Evolutionary conservation across 768 basidiomycete species (phyloP).

Genomic region (Trametes cubensis): DNA sequence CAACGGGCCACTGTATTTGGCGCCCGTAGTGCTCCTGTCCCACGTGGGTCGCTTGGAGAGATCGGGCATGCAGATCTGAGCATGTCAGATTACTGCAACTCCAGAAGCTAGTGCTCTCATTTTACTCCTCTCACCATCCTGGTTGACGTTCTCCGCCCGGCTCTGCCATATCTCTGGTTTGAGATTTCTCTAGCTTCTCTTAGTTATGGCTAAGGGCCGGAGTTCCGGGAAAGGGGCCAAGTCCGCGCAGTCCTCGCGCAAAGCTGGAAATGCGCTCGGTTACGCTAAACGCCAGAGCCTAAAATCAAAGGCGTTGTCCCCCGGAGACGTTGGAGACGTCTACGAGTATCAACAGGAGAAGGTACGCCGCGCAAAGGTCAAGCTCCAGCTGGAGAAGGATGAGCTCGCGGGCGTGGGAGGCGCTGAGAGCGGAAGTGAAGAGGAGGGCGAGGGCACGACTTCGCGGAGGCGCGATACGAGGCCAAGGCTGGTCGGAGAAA

Average conservation of each 20-base stretch:
- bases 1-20: not conserved
- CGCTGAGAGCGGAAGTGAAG: conserved; percentile 45
- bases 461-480: conserved; percentile 34
- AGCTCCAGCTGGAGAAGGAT: conserved; percentile 57
- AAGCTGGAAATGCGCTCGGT: conserved; percentile 46
- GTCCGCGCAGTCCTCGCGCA: conserved; percentile 4
- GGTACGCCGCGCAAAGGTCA: conserved; percentile 53
- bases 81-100: not conserved
- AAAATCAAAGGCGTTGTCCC: conserved; percentile 41
- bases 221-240: conserved; percentile 1
- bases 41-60: not conserved
- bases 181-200: too few relatives aligned
- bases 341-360: conserved; percentile 64
- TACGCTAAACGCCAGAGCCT: conserved; percentile 54
- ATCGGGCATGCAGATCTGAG: conserved; percentile 9
- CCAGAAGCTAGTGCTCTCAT: not conserved
- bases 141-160: not conserved
- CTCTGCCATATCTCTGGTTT: not conserved
- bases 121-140: not conserved
- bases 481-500: conserved; percentile 55
- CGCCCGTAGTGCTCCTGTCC: not conserved
- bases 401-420: conserved; percentile 41
- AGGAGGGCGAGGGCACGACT: conserved; percentile 34
- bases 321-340: conserved; percentile 48
- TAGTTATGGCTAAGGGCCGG: conserved; percentile 3